A percentile compares a stretch with the other conserved stretches of the same genome.
Conservation (phyloP, 768 basidiomycete species). For the Lepiota venenata region DNA sequence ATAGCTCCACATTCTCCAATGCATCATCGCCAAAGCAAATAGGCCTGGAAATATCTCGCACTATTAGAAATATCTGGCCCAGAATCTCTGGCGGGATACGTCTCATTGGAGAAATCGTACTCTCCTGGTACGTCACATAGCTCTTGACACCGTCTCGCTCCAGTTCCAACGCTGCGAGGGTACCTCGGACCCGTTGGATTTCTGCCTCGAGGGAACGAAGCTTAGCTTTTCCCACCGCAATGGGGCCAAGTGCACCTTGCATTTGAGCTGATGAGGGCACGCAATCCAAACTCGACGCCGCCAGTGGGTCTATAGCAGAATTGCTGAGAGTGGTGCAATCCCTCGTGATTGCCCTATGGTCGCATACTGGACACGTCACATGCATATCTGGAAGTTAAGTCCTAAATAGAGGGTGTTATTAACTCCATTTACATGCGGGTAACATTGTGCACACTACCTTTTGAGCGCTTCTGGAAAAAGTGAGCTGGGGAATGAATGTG, state of each 20-base stretch:
- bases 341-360: not conserved
- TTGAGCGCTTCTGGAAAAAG: no score
- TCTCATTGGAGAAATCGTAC: constrained; percentile 13
- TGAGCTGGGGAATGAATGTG: no score
- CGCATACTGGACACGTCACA: constrained; percentile 1
- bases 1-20: constrained; percentile 4
- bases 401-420: not conserved
- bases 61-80: constrained; percentile 18
- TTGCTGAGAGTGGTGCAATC: not conserved
- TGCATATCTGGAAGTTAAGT: not conserved
- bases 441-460: no score
- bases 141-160: not conserved
- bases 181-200: constrained; percentile 2
- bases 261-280: not conserved
- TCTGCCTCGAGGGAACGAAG: constrained; percentile 9
- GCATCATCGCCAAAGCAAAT: constrained; percentile 3
- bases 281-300: not conserved
- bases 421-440: no score
- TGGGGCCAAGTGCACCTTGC: not conserved
- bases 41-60: not conserved
- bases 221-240: not conserved
- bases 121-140: constrained; percentile 14
- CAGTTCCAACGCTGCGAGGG: constrained; percentile 7
- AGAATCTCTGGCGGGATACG: constrained; percentile 19
- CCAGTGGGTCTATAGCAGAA: not conserved